phyloP scores from a whole-genome alignment of 163 green algal genomes.

The Smithsoniella earleae region DNA sequence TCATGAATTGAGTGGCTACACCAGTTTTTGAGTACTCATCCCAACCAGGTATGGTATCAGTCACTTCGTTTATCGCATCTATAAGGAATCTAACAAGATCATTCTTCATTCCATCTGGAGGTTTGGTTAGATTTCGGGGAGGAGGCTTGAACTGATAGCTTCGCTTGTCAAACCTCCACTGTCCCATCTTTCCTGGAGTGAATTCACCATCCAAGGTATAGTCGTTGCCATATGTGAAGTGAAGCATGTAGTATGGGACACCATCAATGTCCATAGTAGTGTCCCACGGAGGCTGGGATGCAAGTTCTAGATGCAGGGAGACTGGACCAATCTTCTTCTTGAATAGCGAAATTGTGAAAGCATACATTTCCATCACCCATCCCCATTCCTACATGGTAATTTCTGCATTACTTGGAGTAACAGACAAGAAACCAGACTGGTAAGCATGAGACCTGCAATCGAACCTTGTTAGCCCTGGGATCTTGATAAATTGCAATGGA shows the following conservation, averaged over 20 bases:
- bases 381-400: conserved; percentile 47
- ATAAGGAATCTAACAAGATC: conserved; percentile 71
- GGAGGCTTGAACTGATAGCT: conserved; percentile 51
- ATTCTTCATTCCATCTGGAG: conserved; percentile 64
- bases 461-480: conserved; percentile 45
- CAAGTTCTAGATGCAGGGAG: conserved; percentile 57
- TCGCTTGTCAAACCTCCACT: conserved; percentile 93
- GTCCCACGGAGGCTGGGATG: conserved; percentile 56
- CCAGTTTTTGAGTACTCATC: conserved; percentile 62
- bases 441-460: conserved; percentile 13
- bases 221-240: conserved; percentile 92
- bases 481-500: conserved; percentile 72
- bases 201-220: conserved; percentile 58
- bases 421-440: no score
- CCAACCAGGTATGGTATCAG: conserved; percentile 66
- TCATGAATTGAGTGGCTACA: not conserved
- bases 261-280: conserved; percentile 31
- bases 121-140: conserved; percentile 53
- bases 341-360: conserved; percentile 68
- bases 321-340: conserved; percentile 60
- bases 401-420: not conserved
- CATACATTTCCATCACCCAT: conserved; percentile 87
- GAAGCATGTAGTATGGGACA: conserved; percentile 76
- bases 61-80: conserved; percentile 72
- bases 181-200: conserved; percentile 58